Evolutionary conservation across 192 early-diverging fungal species (phyloP), one percentile per base, ranked within the genome.

Genomic region (Chytriomyces confervae): DNA sequence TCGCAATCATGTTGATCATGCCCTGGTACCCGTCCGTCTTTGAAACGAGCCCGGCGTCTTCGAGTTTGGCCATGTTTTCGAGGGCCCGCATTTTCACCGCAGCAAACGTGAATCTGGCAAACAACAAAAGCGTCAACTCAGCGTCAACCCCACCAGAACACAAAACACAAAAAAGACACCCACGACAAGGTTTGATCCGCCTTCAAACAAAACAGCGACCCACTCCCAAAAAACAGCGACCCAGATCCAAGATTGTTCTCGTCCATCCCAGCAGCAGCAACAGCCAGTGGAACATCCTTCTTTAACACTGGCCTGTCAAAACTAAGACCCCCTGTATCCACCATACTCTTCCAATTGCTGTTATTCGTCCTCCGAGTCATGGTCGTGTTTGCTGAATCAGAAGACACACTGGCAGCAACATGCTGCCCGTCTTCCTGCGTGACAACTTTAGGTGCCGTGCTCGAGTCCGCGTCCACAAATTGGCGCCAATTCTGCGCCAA

Each of bases 1-100:
- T 84, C 0, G 94, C 98, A 80, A 99, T 96, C 44, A 92, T 86
- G 71, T 95, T 96, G 46, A 99, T 86, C 88, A 98, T 92, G 60
- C 91, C 93, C 84, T 98, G 97, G 85, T 97, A 99, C 43, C 91
- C 88, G 79, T 97, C 92, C 62, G 80, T 79, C 36, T 91, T 85
- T 0, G 84, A 84, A 23, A 96, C 91, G 72, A 89, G 84, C 23
- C 91, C 89, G 63, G 90, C 92, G 7, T 83, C 83, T 77, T 97
- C 95, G 18, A 99, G 87, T 50, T 91, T 87, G 5, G 91, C 87
- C 87, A 97, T 94, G 23, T 92, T 90, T 78, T 93, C 91, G 29
- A 92, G 86, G 7, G 96, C 92, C 50, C 91, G 84, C 24, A 89
- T 88, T 84, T 99, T 99, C 49, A 97, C 81, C 61, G 91, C 89